Evolutionary conservation across 208 protist species (phyloP).

Genomic region (Trypanosoma theileri): DNA sequence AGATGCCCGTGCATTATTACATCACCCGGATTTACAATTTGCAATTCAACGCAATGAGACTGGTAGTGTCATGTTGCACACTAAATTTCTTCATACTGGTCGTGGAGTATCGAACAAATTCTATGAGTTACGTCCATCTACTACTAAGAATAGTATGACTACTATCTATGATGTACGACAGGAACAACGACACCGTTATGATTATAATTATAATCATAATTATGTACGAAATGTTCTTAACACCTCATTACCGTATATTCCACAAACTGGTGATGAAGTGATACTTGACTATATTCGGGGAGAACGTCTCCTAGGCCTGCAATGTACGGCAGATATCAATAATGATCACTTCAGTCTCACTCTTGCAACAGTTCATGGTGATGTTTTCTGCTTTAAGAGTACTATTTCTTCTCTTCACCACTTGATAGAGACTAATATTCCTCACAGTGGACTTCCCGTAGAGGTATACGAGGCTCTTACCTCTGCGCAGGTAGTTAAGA

Average conservation of each 20-base stretch:
- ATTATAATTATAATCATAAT: neutral
- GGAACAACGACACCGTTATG: neutral
- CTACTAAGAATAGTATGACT: neutral
- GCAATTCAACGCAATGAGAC: constrained; percentile 29
- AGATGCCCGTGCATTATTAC: constrained; percentile 38
- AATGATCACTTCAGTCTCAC: constrained; percentile 14
- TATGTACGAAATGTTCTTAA: constrained; percentile 3
- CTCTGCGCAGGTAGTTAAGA: constrained; percentile 20
- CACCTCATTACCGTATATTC: constrained; percentile 12
- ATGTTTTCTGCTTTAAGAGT: constrained; percentile 9
- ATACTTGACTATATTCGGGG: constrained; percentile 9
- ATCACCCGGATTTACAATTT: constrained; percentile 58
- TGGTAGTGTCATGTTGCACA: constrained; percentile 33
- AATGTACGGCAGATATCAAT: constrained; percentile 3
- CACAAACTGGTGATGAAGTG: neutral
- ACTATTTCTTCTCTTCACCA: constrained; percentile 10
- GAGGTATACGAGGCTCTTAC: constrained; percentile 14
- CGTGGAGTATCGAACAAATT: constrained; percentile 33
- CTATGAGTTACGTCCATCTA: neutral
- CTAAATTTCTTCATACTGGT: constrained; percentile 36
- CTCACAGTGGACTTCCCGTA: constrained; percentile 3
- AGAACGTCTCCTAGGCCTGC: constrained; percentile 9
- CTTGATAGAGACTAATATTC: constrained; percentile 7
- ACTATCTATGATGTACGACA: neutral
- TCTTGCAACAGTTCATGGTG: constrained; percentile 16